These are phyloP conservation scores for Terfezia claveryi DNA, from an alignment of 495 filamentous ascomycete species.

Conservation along the genomic window DNA sequence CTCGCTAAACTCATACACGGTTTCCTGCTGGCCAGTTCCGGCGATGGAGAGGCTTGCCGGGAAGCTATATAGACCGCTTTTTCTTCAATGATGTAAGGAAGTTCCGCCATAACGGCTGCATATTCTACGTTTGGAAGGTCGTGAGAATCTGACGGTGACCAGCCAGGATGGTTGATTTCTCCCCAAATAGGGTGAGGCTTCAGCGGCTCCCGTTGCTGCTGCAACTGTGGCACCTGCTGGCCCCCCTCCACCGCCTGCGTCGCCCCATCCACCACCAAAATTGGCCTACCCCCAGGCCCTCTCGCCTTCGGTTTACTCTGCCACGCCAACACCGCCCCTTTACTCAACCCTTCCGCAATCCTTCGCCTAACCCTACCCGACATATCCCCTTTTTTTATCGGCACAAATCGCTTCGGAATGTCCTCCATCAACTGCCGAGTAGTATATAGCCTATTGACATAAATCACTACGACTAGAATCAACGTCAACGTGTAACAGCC, in stretches of 20 bases:
- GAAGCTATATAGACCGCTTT: conserved; percentile 71
- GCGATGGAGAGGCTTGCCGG: conserved; percentile 40
- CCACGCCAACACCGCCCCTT: conserved; percentile 65
- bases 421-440: conserved; percentile 52
- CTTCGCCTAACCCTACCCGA: conserved; percentile 48
- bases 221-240: conserved; percentile 1
- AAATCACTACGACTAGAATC: conserved; percentile 49
- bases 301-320: conserved; percentile 36
- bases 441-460: conserved; percentile 70
- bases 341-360: conserved; percentile 43
- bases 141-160: conserved; percentile 53
- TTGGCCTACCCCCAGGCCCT: conserved; percentile 1
- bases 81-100: conserved; percentile 82
- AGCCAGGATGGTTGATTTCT: conserved; percentile 61
- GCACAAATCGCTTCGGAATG: conserved; percentile 70
- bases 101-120: conserved; percentile 54
- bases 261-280: not conserved
- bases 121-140: conserved; percentile 67
- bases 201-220: conserved; percentile 2
- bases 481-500: conserved; percentile 58
- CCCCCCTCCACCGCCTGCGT: conserved; percentile 1
- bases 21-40: conserved; percentile 48
- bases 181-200: conserved; percentile 36
- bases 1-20: conserved; percentile 54
- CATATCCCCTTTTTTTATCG: conserved; percentile 58